These are phyloP conservation scores for Citrus sp. DNA, from an alignment of 345 rosid species.

Conservation along the genomic window DNA sequence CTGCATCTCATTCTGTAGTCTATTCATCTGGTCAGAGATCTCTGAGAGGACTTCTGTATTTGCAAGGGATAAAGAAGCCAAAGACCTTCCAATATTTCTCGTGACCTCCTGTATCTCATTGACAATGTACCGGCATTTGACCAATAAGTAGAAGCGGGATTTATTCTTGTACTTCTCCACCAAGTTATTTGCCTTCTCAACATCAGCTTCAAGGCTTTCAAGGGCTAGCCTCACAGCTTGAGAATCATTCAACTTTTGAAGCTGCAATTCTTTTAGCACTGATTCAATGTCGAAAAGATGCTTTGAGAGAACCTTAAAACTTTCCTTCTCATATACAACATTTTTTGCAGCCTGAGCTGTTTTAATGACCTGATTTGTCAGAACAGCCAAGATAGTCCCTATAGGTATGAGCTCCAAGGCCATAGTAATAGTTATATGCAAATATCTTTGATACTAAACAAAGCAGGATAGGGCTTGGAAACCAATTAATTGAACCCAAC, in stretches of 20 bases:
- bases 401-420: slow-evolving; percentile 64
- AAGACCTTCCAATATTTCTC: slow-evolving; percentile 58
- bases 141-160: slow-evolving; percentile 53
- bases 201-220: slow-evolving; percentile 53
- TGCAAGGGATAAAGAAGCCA: slow-evolving; percentile 50
- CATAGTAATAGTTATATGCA: slow-evolving; percentile 20
- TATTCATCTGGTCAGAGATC: slow-evolving; percentile 53
- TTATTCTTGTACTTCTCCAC: slow-evolving; percentile 55
- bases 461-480: background rate
- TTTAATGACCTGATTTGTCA: slow-evolving; percentile 56
- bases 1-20: slow-evolving; percentile 69
- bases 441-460: background rate
- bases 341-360: slow-evolving; percentile 75
- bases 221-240: slow-evolving; percentile 54
- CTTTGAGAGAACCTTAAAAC: slow-evolving; percentile 62
- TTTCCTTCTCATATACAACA: slow-evolving; percentile 54
- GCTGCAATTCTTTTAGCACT: slow-evolving; percentile 55
- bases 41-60: slow-evolving; percentile 53
- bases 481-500: background rate
- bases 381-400: slow-evolving; percentile 58
- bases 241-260: slow-evolving; percentile 49
- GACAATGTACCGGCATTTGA: slow-evolving; percentile 56
- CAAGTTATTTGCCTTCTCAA: slow-evolving; percentile 56
- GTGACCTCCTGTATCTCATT: slow-evolving; percentile 64
- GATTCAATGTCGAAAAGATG: slow-evolving; percentile 69